phyloP scores from a whole-genome alignment of 78 protist genomes.

The Dictyostelium brefeldianum region DNA sequence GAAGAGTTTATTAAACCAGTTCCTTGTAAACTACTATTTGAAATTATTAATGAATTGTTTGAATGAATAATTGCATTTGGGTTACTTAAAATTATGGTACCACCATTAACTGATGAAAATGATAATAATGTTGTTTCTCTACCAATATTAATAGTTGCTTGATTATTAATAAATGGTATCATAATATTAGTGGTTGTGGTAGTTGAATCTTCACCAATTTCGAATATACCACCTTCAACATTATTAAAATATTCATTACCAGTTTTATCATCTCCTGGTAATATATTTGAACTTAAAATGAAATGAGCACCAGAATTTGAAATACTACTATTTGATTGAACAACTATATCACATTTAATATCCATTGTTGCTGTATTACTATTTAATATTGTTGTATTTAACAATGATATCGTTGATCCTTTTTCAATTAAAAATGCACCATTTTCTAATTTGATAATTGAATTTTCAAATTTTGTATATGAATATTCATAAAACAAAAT shows the following conservation, averaged over 20 bases:
- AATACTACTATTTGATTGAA: not conserved
- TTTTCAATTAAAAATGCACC: not conserved
- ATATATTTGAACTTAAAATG: not conserved
- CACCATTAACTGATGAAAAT: slow-evolving; percentile 1
- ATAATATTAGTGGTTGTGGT: not conserved
- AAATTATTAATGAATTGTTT: not conserved
- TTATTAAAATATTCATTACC: slow-evolving; percentile 1
- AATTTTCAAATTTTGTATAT: not conserved
- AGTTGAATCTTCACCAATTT: not conserved
- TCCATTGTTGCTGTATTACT: not conserved
- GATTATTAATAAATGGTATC: not conserved
- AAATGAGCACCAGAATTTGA: not conserved
- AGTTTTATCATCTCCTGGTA: not conserved
- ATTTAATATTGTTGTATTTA: not conserved
- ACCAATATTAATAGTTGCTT: not conserved
- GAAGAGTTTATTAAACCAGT: not conserved
- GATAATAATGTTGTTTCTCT: not conserved
- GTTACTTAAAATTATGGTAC: not conserved
- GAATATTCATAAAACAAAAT: not conserved
- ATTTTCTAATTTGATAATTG: not conserved
- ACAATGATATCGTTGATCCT: not conserved
- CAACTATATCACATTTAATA: not conserved
- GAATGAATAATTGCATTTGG: slow-evolving; percentile 9
- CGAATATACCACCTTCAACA: not conserved
- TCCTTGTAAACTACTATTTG: not conserved